Conservation (phyloP, 805 yeast genomes). For the Wickerhamiella cacticola region DNA sequence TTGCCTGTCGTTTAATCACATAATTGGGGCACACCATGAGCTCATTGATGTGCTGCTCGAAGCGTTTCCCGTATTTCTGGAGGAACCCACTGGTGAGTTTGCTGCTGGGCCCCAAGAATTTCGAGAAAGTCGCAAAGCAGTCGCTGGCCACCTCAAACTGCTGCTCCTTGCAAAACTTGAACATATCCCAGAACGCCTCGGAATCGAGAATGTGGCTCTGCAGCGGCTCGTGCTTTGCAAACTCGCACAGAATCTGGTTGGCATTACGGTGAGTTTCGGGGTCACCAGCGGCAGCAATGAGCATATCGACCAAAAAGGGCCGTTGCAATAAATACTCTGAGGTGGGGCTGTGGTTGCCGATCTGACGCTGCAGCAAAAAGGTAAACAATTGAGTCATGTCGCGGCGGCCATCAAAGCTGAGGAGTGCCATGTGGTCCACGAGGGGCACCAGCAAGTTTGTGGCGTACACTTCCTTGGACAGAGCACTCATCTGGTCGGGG, state of each 20-base stretch:
- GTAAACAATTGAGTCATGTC: slow-evolving; percentile 64
- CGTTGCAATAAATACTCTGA: slow-evolving; percentile 65
- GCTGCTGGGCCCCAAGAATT: slow-evolving; percentile 57
- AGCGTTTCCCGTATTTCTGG: slow-evolving; percentile 40
- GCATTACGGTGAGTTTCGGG: slow-evolving; percentile 60
- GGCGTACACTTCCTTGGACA: slow-evolving; percentile 69
- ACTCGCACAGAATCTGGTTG: slow-evolving; percentile 74
- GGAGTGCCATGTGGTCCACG: slow-evolving; percentile 43
- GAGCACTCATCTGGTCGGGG: slow-evolving; percentile 62
- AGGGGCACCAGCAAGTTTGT: slow-evolving; percentile 57
- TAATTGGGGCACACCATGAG: slow-evolving; percentile 69
- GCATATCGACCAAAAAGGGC: slow-evolving; percentile 49
- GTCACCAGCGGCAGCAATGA: slow-evolving; percentile 62
- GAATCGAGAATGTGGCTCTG: slow-evolving; percentile 48
- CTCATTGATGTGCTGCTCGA: slow-evolving; percentile 52
- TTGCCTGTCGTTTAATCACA: slow-evolving; percentile 85
- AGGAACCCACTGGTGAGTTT: slow-evolving; percentile 61
- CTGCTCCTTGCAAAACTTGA: slow-evolving; percentile 60
- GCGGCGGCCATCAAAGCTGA: slow-evolving; percentile 85
- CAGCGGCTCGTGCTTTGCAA: slow-evolving; percentile 65
- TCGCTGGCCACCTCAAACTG: slow-evolving; percentile 87
- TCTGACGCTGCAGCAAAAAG: slow-evolving; percentile 64
- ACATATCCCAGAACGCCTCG: slow-evolving; percentile 66
- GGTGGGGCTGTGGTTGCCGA: slow-evolving; percentile 64
- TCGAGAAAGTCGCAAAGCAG: slow-evolving; percentile 65